A percentile compares a stretch with the other conserved stretches of the same genome.
phyloP scores from a whole-genome alignment of 257 asterid genomes.

The Solanum paucissectum region DNA sequence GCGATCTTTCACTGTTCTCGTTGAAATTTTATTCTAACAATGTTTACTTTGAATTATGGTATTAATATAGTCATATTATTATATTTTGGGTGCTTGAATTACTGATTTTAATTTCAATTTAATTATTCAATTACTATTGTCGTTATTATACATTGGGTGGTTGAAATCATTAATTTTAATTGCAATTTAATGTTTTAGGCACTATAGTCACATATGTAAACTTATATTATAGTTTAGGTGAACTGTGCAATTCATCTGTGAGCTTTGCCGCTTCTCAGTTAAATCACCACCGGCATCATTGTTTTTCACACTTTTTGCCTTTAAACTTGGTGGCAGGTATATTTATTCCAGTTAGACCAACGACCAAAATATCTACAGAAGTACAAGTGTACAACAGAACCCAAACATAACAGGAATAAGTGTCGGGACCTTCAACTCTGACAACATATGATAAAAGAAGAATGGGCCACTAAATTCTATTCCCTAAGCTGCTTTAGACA shows the following conservation, averaged over 20 bases:
- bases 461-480: not conserved
- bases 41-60: not conserved
- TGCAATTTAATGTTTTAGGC: not conserved
- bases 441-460: not conserved
- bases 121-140: not conserved
- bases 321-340: not conserved
- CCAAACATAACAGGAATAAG: not conserved
- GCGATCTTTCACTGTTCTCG: not conserved
- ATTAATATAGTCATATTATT: not conserved
- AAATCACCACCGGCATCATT: not conserved
- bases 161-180: not conserved
- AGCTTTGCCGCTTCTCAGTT: not conserved
- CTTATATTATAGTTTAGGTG: not conserved
- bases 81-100: not conserved
- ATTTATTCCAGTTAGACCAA: not conserved
- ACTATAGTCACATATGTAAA: not conserved
- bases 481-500: not conserved
- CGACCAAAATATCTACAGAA: not conserved
- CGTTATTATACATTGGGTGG: not conserved
- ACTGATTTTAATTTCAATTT: not conserved
- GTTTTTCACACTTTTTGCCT: not conserved
- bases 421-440: not conserved
- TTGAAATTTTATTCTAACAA: not conserved
- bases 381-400: not conserved
- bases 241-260: not conserved